These are phyloP conservation scores for Urtica urens DNA, from an alignment of 306 rosid genomes.

Conservation along the genomic window DNA sequence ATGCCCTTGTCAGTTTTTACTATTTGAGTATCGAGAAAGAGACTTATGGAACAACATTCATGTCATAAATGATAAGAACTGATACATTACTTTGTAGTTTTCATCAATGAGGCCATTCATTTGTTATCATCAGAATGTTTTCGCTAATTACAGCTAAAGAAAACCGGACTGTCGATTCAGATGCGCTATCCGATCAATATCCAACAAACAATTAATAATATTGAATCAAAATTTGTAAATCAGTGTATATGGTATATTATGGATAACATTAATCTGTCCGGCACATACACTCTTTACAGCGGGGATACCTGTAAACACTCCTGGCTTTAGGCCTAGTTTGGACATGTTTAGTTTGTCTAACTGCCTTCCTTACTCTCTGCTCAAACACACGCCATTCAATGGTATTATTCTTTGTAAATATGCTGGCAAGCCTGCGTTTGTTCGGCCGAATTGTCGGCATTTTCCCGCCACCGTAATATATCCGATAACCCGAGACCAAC, in stretches of 20 bases:
- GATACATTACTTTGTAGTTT: no score
- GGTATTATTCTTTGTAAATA: constrained; percentile 59
- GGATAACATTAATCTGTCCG: constrained; percentile 30
- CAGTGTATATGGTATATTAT: no score
- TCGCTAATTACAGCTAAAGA: no score
- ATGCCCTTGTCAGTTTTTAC: constrained; percentile 57
- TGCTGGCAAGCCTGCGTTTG: constrained; percentile 79
- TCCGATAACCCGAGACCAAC: constrained; percentile 76
- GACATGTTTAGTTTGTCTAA: constrained; percentile 91
- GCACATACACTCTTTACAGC: constrained; percentile 95
- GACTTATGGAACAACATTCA: background rate
- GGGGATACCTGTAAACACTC: constrained; percentile 82
- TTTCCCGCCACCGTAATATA: constrained; percentile 82
- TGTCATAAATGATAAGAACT: no score
- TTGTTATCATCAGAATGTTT: no score
- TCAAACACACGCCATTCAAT: constrained; percentile 93
- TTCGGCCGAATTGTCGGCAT: constrained; percentile 95
- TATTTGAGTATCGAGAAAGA: constrained; percentile 20
- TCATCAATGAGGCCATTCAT: background rate
- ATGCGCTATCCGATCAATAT: no score
- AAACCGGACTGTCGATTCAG: no score
- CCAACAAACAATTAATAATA: no score
- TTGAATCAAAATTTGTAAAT: constrained; percentile 14
- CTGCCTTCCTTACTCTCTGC: constrained; percentile 88
- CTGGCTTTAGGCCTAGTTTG: constrained; percentile 84